Evolutionary conservation across 2,329 filamentous ascomycete species (phyloP).

Genomic region (Alternaria tenuissima): DNA sequence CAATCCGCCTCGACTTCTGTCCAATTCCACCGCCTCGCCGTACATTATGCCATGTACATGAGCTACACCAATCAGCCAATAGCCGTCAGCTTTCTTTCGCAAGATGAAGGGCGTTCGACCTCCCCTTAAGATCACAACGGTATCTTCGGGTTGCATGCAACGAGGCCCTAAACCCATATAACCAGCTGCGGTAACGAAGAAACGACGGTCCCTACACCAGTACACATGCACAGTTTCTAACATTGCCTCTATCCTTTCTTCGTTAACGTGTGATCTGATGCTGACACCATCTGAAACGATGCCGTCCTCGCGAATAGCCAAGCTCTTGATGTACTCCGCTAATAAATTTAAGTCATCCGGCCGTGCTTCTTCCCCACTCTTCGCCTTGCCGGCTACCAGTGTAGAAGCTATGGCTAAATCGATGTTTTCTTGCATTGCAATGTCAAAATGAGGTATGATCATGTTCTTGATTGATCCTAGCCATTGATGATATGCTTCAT

Average conservation of each 20-base stretch:
- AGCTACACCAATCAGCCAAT: accelerated
- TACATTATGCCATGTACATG: background rate
- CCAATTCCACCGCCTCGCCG: background rate
- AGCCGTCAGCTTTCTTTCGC: accelerated
- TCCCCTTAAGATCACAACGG: background rate
- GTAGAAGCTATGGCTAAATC: background rate
- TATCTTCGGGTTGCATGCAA: background rate
- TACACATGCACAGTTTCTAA: background rate
- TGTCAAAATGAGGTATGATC: background rate
- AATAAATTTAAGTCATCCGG: background rate
- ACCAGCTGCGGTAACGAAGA: background rate
- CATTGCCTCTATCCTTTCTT: too few species aligned
- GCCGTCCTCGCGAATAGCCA: accelerated
- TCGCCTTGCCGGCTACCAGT: accelerated
- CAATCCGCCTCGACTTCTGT: background rate
- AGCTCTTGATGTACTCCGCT: background rate
- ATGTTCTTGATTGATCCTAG: background rate
- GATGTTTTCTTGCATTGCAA: too few species aligned
- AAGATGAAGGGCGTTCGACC: accelerated
- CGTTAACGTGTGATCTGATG: accelerated
- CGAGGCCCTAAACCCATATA: background rate
- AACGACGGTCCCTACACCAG: background rate
- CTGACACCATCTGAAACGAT: accelerated
- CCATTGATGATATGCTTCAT: background rate
- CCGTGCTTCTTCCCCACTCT: accelerated